Conservation (phyloP, 1,139 yeast genomes). For the Taphrina wiesneri region DNA sequence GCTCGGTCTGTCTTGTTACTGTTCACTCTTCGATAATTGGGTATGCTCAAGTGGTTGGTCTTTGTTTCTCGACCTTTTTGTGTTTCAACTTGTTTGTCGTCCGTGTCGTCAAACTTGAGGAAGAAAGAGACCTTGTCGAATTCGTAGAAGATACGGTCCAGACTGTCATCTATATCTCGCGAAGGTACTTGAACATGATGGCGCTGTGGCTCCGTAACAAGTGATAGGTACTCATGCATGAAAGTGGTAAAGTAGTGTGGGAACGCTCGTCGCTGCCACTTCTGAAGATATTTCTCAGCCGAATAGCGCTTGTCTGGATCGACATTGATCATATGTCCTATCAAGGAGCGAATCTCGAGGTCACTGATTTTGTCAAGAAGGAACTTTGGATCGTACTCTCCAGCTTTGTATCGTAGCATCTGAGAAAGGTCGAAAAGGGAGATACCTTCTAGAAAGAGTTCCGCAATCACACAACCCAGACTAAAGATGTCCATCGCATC, state of each 20-base stretch:
- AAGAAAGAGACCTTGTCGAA: constrained; percentile 42
- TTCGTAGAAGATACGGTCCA: constrained; percentile 59
- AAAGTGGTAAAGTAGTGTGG: constrained; percentile 73
- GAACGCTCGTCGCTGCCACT: constrained; percentile 56
- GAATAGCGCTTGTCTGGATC: constrained; percentile 63
- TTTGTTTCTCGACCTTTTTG: constrained; percentile 21
- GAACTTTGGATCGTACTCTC: constrained; percentile 51
- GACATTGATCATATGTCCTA: constrained; percentile 61
- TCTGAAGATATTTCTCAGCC: constrained; percentile 57
- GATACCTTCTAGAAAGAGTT: constrained; percentile 79
- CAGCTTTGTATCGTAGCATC: constrained; percentile 73
- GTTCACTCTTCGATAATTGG: constrained; percentile 42
- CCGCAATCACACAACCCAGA: constrained; percentile 75
- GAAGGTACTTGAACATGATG: constrained; percentile 43
- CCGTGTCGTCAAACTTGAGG: constrained; percentile 38
- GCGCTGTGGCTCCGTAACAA: constrained; percentile 47
- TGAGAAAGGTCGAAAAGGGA: constrained; percentile 85
- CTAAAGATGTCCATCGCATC: constrained; percentile 70
- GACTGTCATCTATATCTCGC: constrained; percentile 58
- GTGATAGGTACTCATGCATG: constrained; percentile 64
- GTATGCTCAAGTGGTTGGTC: constrained; percentile 38
- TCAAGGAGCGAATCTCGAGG: constrained; percentile 52
- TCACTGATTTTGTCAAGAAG: constrained; percentile 58
- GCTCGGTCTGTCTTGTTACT: constrained; percentile 47
- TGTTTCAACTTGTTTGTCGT: constrained; percentile 6